phyloP scores from a whole-genome alignment of 805 yeast genomes.

The Metahyphopichia silvanorum region DNA sequence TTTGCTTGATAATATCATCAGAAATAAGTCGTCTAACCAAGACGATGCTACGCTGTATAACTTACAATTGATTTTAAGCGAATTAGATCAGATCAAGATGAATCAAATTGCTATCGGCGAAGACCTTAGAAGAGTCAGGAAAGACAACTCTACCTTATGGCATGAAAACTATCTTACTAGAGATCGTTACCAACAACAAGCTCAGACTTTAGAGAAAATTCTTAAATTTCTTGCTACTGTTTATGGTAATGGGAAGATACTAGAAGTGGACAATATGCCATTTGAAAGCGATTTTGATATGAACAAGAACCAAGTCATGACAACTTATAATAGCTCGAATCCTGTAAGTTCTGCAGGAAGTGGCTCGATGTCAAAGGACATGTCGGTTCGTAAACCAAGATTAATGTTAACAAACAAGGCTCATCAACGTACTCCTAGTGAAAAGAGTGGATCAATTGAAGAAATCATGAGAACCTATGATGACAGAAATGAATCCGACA shows the following conservation, averaged over 20 bases:
- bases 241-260: constrained; percentile 58
- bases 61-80: constrained; percentile 55
- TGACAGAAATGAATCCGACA: constrained; percentile 2
- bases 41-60: constrained; percentile 35
- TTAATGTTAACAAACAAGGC: constrained; percentile 42
- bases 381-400: constrained; percentile 30
- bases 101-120: constrained; percentile 81
- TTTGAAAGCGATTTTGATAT: constrained; percentile 10
- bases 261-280: constrained; percentile 27
- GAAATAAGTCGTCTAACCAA: constrained; percentile 53
- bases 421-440: constrained; percentile 16
- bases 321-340: too few species aligned
- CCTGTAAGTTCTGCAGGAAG: constrained; percentile 3
- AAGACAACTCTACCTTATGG: constrained; percentile 91
- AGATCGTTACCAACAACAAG: constrained; percentile 81
- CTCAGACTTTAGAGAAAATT: constrained; percentile 84
- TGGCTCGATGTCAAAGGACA: constrained; percentile 4
- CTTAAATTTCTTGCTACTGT: constrained; percentile 82
- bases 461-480: constrained; percentile 26
- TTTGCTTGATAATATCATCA: constrained; percentile 75
- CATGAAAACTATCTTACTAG: constrained; percentile 79
- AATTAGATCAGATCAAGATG: constrained; percentile 69
- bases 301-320: constrained; percentile 19
- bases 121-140: constrained; percentile 76
- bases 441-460: constrained; percentile 16